Percentiles rank a stretch among this genome's conserved stretches.
These are phyloP conservation scores for Candida palmyrensis DNA, from an alignment of 805 yeast genomes.

Conservation along the genomic window DNA sequence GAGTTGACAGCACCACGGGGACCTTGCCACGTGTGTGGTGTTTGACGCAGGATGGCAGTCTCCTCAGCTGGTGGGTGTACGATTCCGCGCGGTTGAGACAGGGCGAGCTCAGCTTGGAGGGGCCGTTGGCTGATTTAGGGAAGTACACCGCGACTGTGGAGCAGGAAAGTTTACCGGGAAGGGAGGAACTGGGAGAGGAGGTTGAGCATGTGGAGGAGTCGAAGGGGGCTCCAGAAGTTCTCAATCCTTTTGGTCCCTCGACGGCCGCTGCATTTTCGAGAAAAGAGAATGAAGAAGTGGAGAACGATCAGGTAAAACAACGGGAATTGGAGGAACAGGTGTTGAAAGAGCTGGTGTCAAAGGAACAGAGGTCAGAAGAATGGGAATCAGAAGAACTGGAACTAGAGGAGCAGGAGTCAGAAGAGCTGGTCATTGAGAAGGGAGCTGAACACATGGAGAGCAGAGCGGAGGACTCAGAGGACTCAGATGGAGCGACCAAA, in stretches of 20 bases:
- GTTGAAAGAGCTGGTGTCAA: not conserved
- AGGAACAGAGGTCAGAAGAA: constrained; percentile 2
- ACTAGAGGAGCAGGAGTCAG: constrained; percentile 5
- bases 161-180: too few species aligned
- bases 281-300: not conserved
- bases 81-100: constrained; percentile 24
- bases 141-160: too few species aligned
- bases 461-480: too few species aligned
- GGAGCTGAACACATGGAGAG: too few species aligned
- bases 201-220: not conserved
- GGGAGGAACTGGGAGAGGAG: too few species aligned
- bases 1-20: constrained; percentile 53
- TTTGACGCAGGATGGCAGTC: constrained; percentile 56
- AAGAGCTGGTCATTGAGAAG: too few species aligned
- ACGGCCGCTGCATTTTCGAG: not conserved
- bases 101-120: not conserved
- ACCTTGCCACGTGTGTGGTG: constrained; percentile 59
- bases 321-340: too few species aligned
- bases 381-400: constrained; percentile 2
- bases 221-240: not conserved
- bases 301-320: too few species aligned
- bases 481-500: too few species aligned
- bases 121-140: not conserved
- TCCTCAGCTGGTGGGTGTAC: constrained; percentile 63
- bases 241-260: not conserved